These are phyloP conservation scores for Phycomyces blakesleeanus DNA, from an alignment of 192 early-diverging fungal genomes.

Conservation along the genomic window DNA sequence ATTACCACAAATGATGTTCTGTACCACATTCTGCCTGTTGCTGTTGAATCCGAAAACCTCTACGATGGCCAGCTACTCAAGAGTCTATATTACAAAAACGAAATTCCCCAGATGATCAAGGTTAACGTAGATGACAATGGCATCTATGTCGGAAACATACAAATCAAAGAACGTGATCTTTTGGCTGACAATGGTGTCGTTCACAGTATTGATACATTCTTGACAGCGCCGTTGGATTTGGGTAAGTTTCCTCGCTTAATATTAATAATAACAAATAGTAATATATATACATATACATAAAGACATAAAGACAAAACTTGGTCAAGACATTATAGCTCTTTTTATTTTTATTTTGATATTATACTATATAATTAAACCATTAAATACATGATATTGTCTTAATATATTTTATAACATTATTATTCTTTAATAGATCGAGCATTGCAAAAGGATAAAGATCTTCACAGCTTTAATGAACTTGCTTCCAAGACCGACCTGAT, in stretches of 20 bases:
- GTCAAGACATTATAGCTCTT: no score
- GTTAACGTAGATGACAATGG: conserved; percentile 6
- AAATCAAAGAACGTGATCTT: conserved; percentile 28
- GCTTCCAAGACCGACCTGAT: conserved; percentile 26
- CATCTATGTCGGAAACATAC: background rate
- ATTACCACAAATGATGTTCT: conserved; percentile 16
- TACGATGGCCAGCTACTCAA: conserved; percentile 20
- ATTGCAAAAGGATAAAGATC: background rate
- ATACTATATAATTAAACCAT: no score
- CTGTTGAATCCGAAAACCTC: conserved; percentile 7
- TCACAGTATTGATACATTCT: conserved; percentile 38
- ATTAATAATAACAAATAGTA: conserved; percentile 5
- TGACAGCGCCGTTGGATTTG: conserved; percentile 31
- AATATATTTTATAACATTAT: no score
- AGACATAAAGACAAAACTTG: no score
- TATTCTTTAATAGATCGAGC: background rate
- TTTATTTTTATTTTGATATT: no score
- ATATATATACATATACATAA: no score
- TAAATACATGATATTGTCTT: no score
- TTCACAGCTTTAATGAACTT: conserved; percentile 23
- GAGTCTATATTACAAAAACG: conserved; percentile 7
- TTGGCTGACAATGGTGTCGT: conserved; percentile 47
- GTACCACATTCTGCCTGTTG: conserved; percentile 18
- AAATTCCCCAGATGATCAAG: conserved; percentile 3
- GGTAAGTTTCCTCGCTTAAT: conserved; percentile 18